Percentiles rank a stretch among this genome's conserved stretches.
Evolutionary conservation across 2,329 filamentous ascomycete species (phyloP).

Genomic region (Septoria petroselini): DNA sequence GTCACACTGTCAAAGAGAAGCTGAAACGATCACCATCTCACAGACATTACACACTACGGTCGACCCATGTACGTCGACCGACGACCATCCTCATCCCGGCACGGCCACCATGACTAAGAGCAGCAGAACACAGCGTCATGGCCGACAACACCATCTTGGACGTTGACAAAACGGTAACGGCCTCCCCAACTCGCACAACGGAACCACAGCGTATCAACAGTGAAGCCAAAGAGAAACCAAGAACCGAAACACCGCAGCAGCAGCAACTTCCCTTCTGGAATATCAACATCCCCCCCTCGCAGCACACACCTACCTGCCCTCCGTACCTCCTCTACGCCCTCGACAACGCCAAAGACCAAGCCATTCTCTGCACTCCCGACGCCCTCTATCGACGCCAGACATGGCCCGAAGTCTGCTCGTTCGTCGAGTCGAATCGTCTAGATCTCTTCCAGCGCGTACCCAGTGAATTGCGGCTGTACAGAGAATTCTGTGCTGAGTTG

Average conservation of each 20-base stretch:
- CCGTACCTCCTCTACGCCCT: slow-evolving; percentile 60
- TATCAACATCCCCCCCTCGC: slow-evolving; percentile 65
- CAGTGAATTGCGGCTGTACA: slow-evolving; percentile 73
- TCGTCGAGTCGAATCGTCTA: slow-evolving; percentile 66
- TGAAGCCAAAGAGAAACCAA: background rate
- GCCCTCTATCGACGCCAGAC: slow-evolving; percentile 58
- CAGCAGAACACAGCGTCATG: background rate
- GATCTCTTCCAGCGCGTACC: slow-evolving; percentile 74
- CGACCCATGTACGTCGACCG: background rate
- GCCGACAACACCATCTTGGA: background rate
- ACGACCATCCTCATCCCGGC: background rate
- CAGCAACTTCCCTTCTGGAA: slow-evolving; percentile 68
- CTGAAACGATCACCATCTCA: background rate
- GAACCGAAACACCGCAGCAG: background rate
- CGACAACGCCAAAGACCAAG: slow-evolving; percentile 61
- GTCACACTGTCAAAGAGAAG: background rate
- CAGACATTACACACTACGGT: background rate
- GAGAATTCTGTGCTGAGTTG: slow-evolving; percentile 64
- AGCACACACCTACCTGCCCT: slow-evolving; percentile 67
- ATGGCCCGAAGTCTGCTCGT: slow-evolving; percentile 67
- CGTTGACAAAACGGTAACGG: background rate
- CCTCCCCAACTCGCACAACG: background rate
- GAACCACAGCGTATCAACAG: background rate
- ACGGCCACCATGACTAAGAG: background rate
- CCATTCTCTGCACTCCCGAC: slow-evolving; percentile 70